Base-by-base conservation (phyloP, 1,284 basidiomycete species). In the Coniophora puteana region DNA sequence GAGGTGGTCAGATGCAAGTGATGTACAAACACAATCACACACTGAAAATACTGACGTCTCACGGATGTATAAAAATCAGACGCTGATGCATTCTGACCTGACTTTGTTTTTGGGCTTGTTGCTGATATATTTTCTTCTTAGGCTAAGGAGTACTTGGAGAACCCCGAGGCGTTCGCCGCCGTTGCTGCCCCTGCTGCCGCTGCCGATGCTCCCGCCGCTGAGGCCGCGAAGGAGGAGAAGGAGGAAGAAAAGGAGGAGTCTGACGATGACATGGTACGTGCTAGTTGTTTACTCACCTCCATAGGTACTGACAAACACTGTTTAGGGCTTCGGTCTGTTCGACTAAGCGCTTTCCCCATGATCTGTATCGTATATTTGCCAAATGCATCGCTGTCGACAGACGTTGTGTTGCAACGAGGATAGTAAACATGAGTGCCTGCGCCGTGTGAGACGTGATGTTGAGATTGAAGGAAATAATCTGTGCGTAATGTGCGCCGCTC, bases 71-170 rank as follows among this genome's bases (percentile, higher is more conserved):
- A 60, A 53, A 52, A 45, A 51, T 58, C 51, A 61, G 58, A 47
- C 47, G 30, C 48, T 46, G 38, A 48, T 56, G 51, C 52, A 44
- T 43, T 46, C 44, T 46, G 24, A 8, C 33, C 21, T 25, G 25
- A 33, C 51, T 40, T 43, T 40, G 27, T 34, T 44, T 23, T 20
- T 37, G 30, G 32, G 29, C 32, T n/a, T 27, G 16, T 48, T 58
- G 43, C 54, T 69, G 43, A 63, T 62, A 44, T 29, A n/a, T 38
- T 31, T 36, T 20, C 44, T 46, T 35, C 44, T 16, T 51, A 94
- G 92, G 82, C 88, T 71, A 97, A 97, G 79, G 94, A 91, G 65
- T 90, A 86, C 72, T 83, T 98, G 54, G 94, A 88, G 64, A 96
- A 98, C 79, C 94, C 94, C 45, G 93, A 96, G 51, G 94, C 93